Evolutionary conservation across 371 early-diverging fungal species (phyloP), one percentile per base, ranked within the genome.

Genomic region (Smittium mucronatum): DNA sequence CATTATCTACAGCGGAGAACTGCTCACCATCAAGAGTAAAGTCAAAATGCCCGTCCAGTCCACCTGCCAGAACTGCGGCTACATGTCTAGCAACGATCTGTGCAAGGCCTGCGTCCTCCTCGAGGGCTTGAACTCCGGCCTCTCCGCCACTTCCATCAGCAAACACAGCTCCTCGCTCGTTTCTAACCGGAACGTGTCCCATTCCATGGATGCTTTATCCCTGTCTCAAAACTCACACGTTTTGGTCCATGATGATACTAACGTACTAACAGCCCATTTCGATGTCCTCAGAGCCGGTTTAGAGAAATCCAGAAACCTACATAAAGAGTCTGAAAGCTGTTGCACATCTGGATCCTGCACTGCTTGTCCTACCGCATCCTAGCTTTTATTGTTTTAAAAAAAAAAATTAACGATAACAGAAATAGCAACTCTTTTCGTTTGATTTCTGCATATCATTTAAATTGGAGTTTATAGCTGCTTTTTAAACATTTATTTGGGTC

Each of bases 81-180:
- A 94, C 78, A 95, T 98, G 79, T 88, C 94, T 25, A 90, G 91
- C 36, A 91, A 94, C 70, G 81, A 83, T 31, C 74, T 95, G 15
- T 98, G 98, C 78, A 96, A 96, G 76, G 97, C 98, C 0, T 98
- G 98, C 75, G 81, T 92, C 29, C 76, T 98, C 69, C 79, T 98
- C 17, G 96, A 98, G 75, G 95, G 96, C 0, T 78, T 97, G 47
- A 94, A 96, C 73, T 82, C 87, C 63, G 97, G 97, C 0, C 72
- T 90, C 69, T 93, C 97, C n/a, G 84, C 66, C 58, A 63, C 75
- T 60, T 76, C 77, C 0, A 73, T 79, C 36, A 69, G 70, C 1
- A 74, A 67, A 63, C 58, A 30, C 58, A 68, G 63, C 60, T 31
- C 58, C 21, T 47, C 47, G 21, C 47, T 47, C 47, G 5, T 21